phyloP scores from a whole-genome alignment of 352 stramenopile species.

The Aphanomyces cochlioides region DNA sequence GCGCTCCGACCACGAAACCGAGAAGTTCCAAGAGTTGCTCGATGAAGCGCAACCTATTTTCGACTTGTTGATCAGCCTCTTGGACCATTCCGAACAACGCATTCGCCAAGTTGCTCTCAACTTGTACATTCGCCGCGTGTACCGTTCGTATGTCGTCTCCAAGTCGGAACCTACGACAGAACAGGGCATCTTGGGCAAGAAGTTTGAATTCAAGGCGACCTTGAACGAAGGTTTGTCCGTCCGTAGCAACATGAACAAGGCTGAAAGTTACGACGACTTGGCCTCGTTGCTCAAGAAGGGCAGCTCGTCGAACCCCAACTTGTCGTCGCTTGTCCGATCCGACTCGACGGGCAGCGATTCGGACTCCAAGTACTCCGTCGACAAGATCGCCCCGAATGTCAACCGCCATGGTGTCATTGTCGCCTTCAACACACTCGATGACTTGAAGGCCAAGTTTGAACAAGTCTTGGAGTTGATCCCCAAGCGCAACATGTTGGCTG shows the following conservation, averaged over 20 bases:
- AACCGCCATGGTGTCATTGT: conserved; percentile 81
- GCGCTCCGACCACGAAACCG: conserved; percentile 47
- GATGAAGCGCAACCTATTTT: conserved; percentile 85
- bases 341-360: conserved; percentile 37
- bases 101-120: conserved; percentile 75
- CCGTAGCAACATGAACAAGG: conserved; percentile 45
- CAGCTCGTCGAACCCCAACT: conserved; percentile 50
- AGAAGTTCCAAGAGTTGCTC: conserved; percentile 56
- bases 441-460: conserved; percentile 64
- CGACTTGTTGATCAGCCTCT: conserved; percentile 74
- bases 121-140: conserved; percentile 81
- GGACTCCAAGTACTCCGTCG: conserved; percentile 36
- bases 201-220: conserved; percentile 82
- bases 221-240: conserved; percentile 75
- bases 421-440: conserved; percentile 80
- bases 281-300: conserved; percentile 56
- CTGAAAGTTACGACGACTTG: conserved; percentile 82
- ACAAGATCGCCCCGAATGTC: conserved; percentile 68
- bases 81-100: conserved; percentile 60
- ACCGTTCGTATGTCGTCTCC: conserved; percentile 82
- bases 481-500: conserved; percentile 61
- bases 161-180: conserved; percentile 63
- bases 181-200: conserved; percentile 62
- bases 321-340: conserved; percentile 34
- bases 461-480: conserved; percentile 72